Conservation (phyloP, 139 green algal genomes). For the Haematococcus lacustris region DNA sequence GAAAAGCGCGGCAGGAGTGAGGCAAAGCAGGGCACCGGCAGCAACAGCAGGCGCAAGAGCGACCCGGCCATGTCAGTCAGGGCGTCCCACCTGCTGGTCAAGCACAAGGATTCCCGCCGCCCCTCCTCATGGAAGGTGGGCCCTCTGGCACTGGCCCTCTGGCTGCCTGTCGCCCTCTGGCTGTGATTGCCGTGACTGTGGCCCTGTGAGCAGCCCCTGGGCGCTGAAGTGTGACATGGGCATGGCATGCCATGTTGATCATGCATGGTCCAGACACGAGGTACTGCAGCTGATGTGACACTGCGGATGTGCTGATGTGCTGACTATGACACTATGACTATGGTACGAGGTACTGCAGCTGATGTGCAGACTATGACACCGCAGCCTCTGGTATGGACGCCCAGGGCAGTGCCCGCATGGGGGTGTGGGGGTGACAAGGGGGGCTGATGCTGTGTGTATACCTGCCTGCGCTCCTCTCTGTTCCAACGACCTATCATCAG, state of each 20-base stretch:
- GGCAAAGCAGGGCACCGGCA: background rate
- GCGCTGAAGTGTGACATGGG: background rate
- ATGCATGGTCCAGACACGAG: background rate
- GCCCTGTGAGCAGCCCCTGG: background rate
- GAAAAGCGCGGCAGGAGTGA: constrained; percentile 20
- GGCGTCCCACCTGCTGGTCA: constrained; percentile 79
- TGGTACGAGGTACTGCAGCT: too few relatives aligned
- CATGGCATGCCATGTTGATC: background rate
- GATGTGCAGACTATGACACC: too few relatives aligned
- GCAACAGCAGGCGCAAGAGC: too few relatives aligned
- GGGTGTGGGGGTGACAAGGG: too few relatives aligned
- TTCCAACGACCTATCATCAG: too few relatives aligned
- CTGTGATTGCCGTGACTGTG: background rate
- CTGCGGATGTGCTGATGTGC: background rate
- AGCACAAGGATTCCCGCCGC: constrained; percentile 62
- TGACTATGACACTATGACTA: too few relatives aligned
- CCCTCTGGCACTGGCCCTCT: background rate
- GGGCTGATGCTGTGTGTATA: too few relatives aligned
- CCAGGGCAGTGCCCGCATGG: too few relatives aligned
- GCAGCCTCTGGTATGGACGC: too few relatives aligned
- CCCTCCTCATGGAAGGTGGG: constrained; percentile 72
- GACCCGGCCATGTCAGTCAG: constrained; percentile 30
- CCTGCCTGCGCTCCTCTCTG: too few relatives aligned
- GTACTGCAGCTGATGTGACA: background rate
- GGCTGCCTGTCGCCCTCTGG: too few relatives aligned